Percentiles rank a stretch among this genome's conserved stretches.
Conservation (phyloP, 805 yeast species). For the Teunomyces tritomae region DNA sequence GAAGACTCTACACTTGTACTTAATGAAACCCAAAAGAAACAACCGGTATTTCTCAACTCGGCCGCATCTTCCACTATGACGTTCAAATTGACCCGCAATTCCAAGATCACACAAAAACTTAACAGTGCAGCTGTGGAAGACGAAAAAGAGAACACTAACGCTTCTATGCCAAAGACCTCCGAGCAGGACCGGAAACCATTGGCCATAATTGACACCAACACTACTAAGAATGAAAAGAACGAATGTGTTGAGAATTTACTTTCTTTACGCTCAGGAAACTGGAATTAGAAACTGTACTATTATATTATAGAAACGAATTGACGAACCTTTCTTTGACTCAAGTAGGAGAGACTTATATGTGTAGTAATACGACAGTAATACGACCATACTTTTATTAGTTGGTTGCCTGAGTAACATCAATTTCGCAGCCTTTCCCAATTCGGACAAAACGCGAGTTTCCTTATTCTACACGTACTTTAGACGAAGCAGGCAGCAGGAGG, state of each 20-base stretch:
- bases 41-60: conserved; percentile 30
- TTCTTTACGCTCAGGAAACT: conserved; percentile 35
- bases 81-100: conserved; percentile 32
- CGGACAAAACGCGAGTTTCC: conserved; percentile 1
- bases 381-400: too few species aligned
- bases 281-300: conserved; percentile 15
- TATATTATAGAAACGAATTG: neutral
- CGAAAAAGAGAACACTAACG: conserved; percentile 24
- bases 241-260: conserved; percentile 36
- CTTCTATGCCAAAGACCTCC: conserved; percentile 5
- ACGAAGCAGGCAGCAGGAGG: neutral
- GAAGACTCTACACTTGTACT: conserved; percentile 11
- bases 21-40: conserved; percentile 34
- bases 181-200: conserved; percentile 19
- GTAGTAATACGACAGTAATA: too few species aligned
- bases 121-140: conserved; percentile 19
- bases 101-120: conserved; percentile 26
- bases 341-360: neutral
- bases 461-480: neutral
- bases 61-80: conserved; percentile 30
- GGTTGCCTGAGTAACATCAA: neutral
- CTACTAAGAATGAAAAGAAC: conserved; percentile 12
- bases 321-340: neutral
- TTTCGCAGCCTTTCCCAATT: neutral
- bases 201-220: conserved; percentile 20